A percentile compares a stretch with the other conserved stretches of the same genome.
phyloP scores from a whole-genome alignment of 805 yeast genomes.

The Debaryomyces tyrocola region DNA sequence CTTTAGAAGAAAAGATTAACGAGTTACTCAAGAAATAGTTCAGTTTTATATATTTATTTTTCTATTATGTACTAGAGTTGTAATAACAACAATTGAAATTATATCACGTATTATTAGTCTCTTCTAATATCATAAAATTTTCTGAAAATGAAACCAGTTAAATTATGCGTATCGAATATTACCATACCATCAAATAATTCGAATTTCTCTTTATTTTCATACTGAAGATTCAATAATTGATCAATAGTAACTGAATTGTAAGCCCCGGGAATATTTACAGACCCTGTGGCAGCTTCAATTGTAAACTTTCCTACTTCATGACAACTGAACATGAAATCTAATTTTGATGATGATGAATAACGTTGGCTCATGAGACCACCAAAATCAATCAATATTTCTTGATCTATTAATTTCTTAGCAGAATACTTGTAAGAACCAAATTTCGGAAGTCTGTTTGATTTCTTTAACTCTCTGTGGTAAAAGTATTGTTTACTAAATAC shows the following conservation, averaged over 20 bases:
- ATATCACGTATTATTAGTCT: too few relatives aligned
- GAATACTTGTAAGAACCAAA: slow-evolving; percentile 80
- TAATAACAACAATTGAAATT: not conserved
- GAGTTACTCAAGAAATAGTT: slow-evolving; percentile 43
- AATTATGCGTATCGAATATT: slow-evolving; percentile 63
- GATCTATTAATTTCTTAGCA: slow-evolving; percentile 72
- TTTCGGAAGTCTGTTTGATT: slow-evolving; percentile 63
- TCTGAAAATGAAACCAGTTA: slow-evolving; percentile 68
- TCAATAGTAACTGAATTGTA: slow-evolving; percentile 61
- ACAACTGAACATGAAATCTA: slow-evolving; percentile 74
- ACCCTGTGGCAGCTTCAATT: slow-evolving; percentile 73
- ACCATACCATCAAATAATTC: slow-evolving; percentile 67
- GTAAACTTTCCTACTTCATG: slow-evolving; percentile 70
- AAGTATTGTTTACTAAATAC: slow-evolving; percentile 74
- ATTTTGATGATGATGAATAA: slow-evolving; percentile 56
- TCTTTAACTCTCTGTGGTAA: slow-evolving; percentile 68
- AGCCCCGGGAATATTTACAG: slow-evolving; percentile 66
- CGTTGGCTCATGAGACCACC: slow-evolving; percentile 47
- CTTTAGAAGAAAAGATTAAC: slow-evolving; percentile 63
- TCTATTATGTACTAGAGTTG: not conserved
- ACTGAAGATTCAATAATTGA: slow-evolving; percentile 70
- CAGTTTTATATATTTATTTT: not conserved
- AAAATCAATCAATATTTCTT: slow-evolving; percentile 61
- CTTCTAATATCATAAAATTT: slow-evolving; percentile 65
- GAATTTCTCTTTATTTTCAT: slow-evolving; percentile 57